Base-by-base conservation (phyloP, 2,329 filamentous ascomycete genomes). In the Chrysoporthe cubensis region DNA sequence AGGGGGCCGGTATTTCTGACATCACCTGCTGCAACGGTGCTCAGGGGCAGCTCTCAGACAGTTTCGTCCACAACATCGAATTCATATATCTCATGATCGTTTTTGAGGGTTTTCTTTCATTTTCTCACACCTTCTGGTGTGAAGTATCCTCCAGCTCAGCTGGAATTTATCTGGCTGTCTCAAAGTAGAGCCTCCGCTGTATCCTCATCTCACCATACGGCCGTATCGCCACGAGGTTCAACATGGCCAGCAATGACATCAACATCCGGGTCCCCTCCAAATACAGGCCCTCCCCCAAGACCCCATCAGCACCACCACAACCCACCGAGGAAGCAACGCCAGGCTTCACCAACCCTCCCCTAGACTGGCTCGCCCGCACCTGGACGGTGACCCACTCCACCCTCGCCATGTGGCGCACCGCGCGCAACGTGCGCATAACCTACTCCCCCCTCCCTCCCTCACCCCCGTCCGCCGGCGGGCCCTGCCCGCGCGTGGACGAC, bases 341-440 rank as follows among this genome's bases (percentile, higher is more conserved):
- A 57, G 44, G 76, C 60, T 81, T 81, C 76, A 69, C 77, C 16
- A 71, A 81, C 1, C 88, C 89, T 4, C 75, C 85, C 2, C 77
- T 88, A 37, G 78, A 84, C 67, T 91, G 86, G 84, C 85, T 93
- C 58, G 79, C 83, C 64, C 83, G 89, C 69, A 91, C 87, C 68
- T 94, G 91, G 91, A 81, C 86, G 73, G 90, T 94, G 66, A 92
- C 90, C 13, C 90, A 93, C 80, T 91, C 89, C 4, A 92, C 90
- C 5, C 87, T 94, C 13, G 81, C 86, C 71, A 94, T 96, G 91
- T 96, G 93, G 93, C 88, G 88, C 73, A 85, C 87, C 59, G 90
- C 91, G 64, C 90, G 89, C 76, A 96, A 96, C 79, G 92, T 96
- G 16, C 85, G 86, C 74, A 95, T 96, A 76, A 91, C 88, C 44